Evolutionary conservation across 2,329 filamentous ascomycete genomes (phyloP).

Genomic region (Calonectria montana): DNA sequence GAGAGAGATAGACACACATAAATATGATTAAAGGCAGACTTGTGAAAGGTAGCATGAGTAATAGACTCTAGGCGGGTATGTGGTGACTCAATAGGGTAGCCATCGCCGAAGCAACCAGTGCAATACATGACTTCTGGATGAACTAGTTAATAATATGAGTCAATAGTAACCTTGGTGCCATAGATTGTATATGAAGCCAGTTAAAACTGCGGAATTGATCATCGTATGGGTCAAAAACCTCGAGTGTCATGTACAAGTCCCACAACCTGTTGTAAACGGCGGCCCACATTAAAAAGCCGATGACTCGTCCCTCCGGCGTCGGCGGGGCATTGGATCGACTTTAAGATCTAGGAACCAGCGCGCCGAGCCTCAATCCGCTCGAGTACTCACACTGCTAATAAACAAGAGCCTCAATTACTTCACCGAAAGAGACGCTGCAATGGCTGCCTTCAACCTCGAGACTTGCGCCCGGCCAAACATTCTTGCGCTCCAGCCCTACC

Average conservation of each 20-base stretch:
- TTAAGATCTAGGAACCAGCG: constrained; percentile 21
- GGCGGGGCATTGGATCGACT: constrained; percentile 29
- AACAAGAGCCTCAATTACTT: neutral
- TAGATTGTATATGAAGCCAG: neutral
- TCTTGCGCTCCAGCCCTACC: constrained; percentile 79
- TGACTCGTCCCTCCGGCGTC: constrained; percentile 43
- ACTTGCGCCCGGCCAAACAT: constrained; percentile 84
- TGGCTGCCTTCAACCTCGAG: constrained; percentile 77
- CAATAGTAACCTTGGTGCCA: neutral
- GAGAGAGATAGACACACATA: too few species aligned
- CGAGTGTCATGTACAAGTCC: neutral
- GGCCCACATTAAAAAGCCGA: constrained; percentile 36
- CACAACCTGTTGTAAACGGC: neutral
- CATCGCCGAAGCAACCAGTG: neutral
- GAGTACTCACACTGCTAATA: constrained; percentile 1
- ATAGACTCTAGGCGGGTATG: neutral
- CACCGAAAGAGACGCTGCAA: constrained; percentile 41
- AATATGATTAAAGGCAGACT: too few species aligned
- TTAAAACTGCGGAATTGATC: neutral
- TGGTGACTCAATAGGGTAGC: neutral
- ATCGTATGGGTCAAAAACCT: neutral
- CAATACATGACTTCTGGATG: neutral
- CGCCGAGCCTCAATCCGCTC: constrained; percentile 1
- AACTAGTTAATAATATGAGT: neutral
- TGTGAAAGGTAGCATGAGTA: neutral